Percentiles rank a stretch among this genome's conserved stretches.
phyloP scores from a whole-genome alignment of 495 filamentous ascomycete genomes.

The Aspergillus egyptiacus region DNA sequence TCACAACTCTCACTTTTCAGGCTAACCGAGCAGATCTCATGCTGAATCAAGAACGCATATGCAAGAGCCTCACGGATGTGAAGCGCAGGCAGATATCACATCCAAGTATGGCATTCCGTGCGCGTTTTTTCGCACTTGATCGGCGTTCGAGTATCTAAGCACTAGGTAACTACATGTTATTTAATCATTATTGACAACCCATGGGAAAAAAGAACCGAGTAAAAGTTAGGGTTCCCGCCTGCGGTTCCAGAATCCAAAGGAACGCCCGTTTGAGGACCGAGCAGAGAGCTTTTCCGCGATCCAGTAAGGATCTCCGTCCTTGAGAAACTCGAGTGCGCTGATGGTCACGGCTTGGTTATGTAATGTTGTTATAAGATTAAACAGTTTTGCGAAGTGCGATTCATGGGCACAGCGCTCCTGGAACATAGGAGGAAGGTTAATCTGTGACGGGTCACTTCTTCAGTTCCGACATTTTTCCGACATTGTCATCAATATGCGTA shows the following conservation, averaged over 20 bases:
- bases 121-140: background rate
- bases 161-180: background rate
- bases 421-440: too few relatives aligned
- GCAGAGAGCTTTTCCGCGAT: slow-evolving; percentile 15
- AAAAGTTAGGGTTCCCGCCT: slow-evolving; percentile 4
- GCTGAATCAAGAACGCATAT: background rate
- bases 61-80: background rate
- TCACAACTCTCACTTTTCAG: too few relatives aligned
- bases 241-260: background rate
- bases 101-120: background rate
- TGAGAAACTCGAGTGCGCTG: background rate
- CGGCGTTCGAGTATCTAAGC: too few relatives aligned
- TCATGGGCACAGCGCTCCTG: too few relatives aligned
- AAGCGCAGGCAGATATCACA: background rate
- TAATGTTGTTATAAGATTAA: too few relatives aligned
- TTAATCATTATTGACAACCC: background rate
- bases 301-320: slow-evolving; percentile 13
- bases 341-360: background rate
- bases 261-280: background rate
- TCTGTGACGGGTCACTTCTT: too few relatives aligned
- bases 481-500: too few relatives aligned
- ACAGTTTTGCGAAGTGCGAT: too few relatives aligned
- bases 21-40: background rate
- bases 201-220: slow-evolving; percentile 2
- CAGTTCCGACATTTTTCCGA: too few relatives aligned